These are phyloP conservation scores for Phytophthora pini DNA, from an alignment of 352 stramenopile species.

Conservation along the genomic window DNA sequence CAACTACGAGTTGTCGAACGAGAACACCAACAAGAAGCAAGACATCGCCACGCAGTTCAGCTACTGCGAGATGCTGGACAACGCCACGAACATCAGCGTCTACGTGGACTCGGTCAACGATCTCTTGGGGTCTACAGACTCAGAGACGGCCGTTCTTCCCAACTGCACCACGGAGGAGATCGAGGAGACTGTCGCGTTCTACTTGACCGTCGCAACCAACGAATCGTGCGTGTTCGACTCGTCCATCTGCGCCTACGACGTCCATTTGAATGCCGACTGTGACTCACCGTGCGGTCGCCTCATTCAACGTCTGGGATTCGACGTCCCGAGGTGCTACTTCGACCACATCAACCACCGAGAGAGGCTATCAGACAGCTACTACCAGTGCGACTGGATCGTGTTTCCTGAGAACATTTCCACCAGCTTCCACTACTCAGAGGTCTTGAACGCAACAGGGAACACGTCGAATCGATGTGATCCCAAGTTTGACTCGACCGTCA, in stretches of 20 bases:
- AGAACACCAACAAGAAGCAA: constrained; percentile 44
- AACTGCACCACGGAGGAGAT: constrained; percentile 25
- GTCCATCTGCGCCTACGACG: constrained; percentile 19
- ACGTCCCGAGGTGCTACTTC: constrained; percentile 20
- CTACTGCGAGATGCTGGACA: constrained; percentile 16
- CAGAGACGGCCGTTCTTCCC: constrained; percentile 1
- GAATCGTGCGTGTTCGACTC: constrained; percentile 18
- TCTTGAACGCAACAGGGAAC: constrained; percentile 12
- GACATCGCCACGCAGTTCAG: constrained; percentile 18
- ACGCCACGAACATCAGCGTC: constrained; percentile 21
- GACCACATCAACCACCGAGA: constrained; percentile 10
- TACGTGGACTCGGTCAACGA: constrained; percentile 13
- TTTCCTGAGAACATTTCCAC: constrained; percentile 18
- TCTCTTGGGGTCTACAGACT: constrained; percentile 7
- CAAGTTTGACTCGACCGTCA: constrained; percentile 19
- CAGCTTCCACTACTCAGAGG: constrained; percentile 16
- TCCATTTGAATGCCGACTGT: constrained; percentile 19
- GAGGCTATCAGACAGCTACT: not conserved
- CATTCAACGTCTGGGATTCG: constrained; percentile 5
- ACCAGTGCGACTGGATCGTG: constrained; percentile 24
- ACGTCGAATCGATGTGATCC: constrained; percentile 3
- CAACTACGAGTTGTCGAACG: constrained; percentile 29
- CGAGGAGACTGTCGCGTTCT: constrained; percentile 16
- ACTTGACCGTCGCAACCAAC: constrained; percentile 12
- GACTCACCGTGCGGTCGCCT: constrained; percentile 7